Evolutionary conservation across 2,329 filamentous ascomycete species (phyloP), one percentile per base, ranked within the genome.

Genomic region (Geosmithia flava): DNA sequence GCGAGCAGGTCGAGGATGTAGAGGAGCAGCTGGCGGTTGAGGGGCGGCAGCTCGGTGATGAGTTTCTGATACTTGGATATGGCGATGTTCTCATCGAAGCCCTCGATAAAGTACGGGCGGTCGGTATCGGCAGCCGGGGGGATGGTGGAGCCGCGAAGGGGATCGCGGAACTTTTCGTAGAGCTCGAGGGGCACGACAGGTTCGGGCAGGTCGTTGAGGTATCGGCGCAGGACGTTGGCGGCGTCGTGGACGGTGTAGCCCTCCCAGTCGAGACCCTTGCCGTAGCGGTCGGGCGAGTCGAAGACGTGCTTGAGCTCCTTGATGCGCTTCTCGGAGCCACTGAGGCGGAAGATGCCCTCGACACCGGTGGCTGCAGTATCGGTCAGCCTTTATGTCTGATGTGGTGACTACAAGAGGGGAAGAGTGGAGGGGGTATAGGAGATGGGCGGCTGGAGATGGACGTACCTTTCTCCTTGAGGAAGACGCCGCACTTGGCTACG

Each of bases 191-290:
- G 93, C 29, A 98, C 93, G 53, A 98, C 95, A 5, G 93, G 93
- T 62, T 98, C 93, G 2, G 93, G 93, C 2, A 98, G 76, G 60
- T 95, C 87, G 65, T 97, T 97, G 53, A 98, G 81, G 63, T 98
- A 98, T 56, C 93, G 81, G 53, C 93, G 83, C 43, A 98, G 76
- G 52, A 98, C 91, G 61, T 97, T 98, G 58, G 93, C 90, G 23
- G 93, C 93, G 74, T 98, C 93, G 66, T 98, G 93, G 42, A 98
- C 93, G 1, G 93, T 98, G 64, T 95, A 98, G 44, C 93, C 93
- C 44, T 88, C 85, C 93, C 93, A 98, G 58, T 95, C 87, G 23
- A 98, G 75, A 16, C 93, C 93, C 67, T 98, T 98, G 48, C 93
- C 93, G 63, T 95, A 98, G 57, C 90, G 79, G 58, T 95, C 88